These are phyloP conservation scores for Fonsecaea pedrosoi DNA, from an alignment of 2,329 filamentous ascomycete species.

Conservation along the genomic window DNA sequence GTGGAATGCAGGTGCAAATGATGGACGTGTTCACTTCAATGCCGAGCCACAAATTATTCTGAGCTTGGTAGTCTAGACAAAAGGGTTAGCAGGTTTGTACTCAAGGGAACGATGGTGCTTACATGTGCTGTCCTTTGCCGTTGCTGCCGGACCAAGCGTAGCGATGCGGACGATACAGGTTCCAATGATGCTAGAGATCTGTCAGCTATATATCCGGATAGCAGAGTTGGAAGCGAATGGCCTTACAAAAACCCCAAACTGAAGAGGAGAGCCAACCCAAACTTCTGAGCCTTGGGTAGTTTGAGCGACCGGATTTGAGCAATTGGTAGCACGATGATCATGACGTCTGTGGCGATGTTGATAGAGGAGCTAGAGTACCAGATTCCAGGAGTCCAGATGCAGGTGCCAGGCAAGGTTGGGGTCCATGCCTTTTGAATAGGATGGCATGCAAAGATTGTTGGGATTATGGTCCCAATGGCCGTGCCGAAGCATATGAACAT, in stretches of 20 bases:
- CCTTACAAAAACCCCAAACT: conserved; percentile 20
- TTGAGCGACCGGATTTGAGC: conserved; percentile 12
- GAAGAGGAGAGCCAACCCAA: conserved; percentile 16
- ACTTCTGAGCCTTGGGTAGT: conserved; percentile 17
- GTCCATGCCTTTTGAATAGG: conserved; percentile 21
- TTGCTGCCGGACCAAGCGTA: conserved; percentile 16
- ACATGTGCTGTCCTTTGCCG: conserved; percentile 17
- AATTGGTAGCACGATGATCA: conserved; percentile 14
- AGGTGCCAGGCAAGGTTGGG: conserved; percentile 12
- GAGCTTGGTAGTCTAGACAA: conserved; percentile 16
- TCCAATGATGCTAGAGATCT: conserved; percentile 12
- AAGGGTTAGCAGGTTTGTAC: background rate
- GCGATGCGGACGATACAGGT: conserved; percentile 15
- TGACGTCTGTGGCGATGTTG: conserved; percentile 21
- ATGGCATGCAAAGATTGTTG: conserved; percentile 19
- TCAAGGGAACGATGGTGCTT: background rate
- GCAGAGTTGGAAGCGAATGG: background rate
- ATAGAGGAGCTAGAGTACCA: conserved; percentile 22
- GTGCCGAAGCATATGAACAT: conserved; percentile 23
- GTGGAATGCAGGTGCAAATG: conserved; percentile 19
- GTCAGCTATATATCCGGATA: background rate
- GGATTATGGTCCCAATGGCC: conserved; percentile 17
- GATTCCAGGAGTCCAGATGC: conserved; percentile 19
- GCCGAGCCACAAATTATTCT: conserved; percentile 20
- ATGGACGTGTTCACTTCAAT: conserved; percentile 21